These are phyloP conservation scores for Immersiporthe knoxdaviesiana DNA, from an alignment of 2,329 filamentous ascomycete genomes.

Conservation along the genomic window DNA sequence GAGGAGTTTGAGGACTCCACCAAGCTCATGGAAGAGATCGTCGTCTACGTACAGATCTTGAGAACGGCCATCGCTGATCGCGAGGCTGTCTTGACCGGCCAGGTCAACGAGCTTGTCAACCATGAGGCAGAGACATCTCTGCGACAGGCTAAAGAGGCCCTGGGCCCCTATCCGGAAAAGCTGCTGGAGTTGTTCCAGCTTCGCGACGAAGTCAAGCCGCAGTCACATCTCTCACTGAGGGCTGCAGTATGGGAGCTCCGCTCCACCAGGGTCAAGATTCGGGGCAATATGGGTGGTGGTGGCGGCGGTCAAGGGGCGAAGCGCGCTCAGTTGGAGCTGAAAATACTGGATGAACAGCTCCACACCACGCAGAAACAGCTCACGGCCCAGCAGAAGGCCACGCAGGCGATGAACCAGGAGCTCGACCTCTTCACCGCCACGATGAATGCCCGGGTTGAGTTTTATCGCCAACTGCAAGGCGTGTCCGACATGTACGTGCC, in stretches of 20 bases:
- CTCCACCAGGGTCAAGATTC: constrained; percentile 60
- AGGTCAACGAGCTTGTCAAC: constrained; percentile 73
- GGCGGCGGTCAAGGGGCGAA: constrained; percentile 54
- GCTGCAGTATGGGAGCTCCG: constrained; percentile 72
- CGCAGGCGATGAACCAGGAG: constrained; percentile 64
- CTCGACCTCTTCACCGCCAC: constrained; percentile 73
- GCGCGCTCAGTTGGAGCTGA: constrained; percentile 65
- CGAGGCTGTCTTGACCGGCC: constrained; percentile 74
- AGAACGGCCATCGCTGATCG: constrained; percentile 79
- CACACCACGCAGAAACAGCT: constrained; percentile 59
- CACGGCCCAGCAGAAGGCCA: constrained; percentile 54
- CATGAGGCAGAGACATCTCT: constrained; percentile 71
- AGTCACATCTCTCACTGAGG: constrained; percentile 61
- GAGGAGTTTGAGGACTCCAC: constrained; percentile 90
- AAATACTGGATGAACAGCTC: constrained; percentile 67
- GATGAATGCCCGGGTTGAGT: constrained; percentile 86
- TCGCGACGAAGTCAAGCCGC: constrained; percentile 53
- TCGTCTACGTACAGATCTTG: constrained; percentile 81
- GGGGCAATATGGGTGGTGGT: constrained; percentile 57
- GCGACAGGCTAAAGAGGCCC: constrained; percentile 60
- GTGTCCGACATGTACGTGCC: constrained; percentile 68
- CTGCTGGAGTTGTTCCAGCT: constrained; percentile 55
- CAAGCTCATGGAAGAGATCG: constrained; percentile 84
- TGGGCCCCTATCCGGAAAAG: constrained; percentile 72
- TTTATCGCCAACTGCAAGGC: constrained; percentile 85